Evolutionary conservation across 805 yeast species (phyloP).

Genomic region (Metschnikowia lachancei): DNA sequence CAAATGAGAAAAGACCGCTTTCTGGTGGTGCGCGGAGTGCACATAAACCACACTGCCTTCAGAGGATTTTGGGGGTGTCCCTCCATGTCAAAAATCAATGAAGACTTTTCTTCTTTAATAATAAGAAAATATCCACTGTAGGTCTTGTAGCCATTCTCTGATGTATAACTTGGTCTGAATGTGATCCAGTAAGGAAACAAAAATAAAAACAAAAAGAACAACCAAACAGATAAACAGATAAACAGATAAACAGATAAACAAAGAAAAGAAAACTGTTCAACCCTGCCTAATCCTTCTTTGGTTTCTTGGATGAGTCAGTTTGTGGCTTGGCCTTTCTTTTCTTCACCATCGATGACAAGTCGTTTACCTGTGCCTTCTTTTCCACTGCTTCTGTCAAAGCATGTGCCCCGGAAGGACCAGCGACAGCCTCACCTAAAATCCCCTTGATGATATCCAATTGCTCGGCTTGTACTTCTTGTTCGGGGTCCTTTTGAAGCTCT

Average conservation of each 20-base stretch:
- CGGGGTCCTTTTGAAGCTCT: conserved; percentile 54
- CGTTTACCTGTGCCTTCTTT: conserved; percentile 44
- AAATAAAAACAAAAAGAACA: not conserved
- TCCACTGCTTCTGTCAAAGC: conserved; percentile 4
- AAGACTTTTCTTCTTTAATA: too few species aligned
- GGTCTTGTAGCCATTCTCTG: too few species aligned
- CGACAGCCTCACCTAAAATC: conserved; percentile 48
- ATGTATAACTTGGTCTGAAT: too few species aligned
- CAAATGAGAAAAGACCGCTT: not conserved
- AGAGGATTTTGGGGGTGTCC: too few species aligned
- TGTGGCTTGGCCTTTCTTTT: conserved; percentile 35
- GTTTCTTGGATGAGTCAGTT: conserved; percentile 12
- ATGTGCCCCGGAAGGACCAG: conserved; percentile 9
- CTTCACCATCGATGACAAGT: conserved; percentile 60
- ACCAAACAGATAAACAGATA: not conserved
- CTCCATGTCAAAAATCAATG: too few species aligned
- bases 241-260: not conserved
- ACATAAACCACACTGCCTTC: not conserved
- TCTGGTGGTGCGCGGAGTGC: not conserved
- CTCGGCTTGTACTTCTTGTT: conserved; percentile 47
- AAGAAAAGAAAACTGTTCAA: too few species aligned
- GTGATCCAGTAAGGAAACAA: not conserved
- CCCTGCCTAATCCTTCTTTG: conserved; percentile 1
- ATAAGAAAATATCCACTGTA: too few species aligned
- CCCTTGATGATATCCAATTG: conserved; percentile 55